Conservation (phyloP, 108 stramenopile genomes). For the Mediolabrus comicus region DNA sequence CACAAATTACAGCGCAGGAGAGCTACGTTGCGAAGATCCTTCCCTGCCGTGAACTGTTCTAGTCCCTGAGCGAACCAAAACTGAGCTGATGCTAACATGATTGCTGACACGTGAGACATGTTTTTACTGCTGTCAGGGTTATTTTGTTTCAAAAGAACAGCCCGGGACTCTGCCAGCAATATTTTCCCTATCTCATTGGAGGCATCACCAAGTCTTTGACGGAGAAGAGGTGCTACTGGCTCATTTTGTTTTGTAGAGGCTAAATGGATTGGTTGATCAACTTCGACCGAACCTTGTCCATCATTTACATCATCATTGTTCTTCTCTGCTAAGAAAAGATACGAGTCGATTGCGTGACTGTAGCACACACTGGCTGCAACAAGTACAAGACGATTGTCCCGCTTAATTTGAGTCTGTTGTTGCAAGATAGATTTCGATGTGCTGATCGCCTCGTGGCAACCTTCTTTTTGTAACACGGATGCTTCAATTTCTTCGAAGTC, state of each 20-base stretch:
- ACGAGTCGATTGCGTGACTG: constrained; percentile 58
- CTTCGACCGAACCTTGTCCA: not conserved
- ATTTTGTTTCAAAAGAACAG: constrained; percentile 40
- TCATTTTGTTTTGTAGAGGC: not conserved
- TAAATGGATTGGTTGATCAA: not conserved
- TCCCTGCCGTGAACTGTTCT: constrained; percentile 54
- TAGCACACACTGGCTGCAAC: constrained; percentile 76
- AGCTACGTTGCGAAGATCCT: constrained; percentile 71
- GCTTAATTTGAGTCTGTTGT: constrained; percentile 58
- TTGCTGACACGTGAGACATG: constrained; percentile 47
- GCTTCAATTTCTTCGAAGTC: constrained; percentile 41
- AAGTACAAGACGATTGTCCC: constrained; percentile 69
- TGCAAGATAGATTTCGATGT: constrained; percentile 46
- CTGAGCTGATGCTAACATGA: constrained; percentile 69
- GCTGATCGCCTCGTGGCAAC: constrained; percentile 36
- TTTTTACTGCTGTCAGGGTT: not conserved
- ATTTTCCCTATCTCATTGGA: constrained; percentile 86
- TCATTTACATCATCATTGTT: constrained; percentile 7
- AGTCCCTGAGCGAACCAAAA: constrained; percentile 80
- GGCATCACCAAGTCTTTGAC: constrained; percentile 82
- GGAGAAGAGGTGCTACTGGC: constrained; percentile 50
- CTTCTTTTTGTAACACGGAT: constrained; percentile 41
- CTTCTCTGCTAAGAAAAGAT: constrained; percentile 19
- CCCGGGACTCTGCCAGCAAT: constrained; percentile 55
- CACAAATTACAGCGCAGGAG: constrained; percentile 81